Conservation (phyloP, 2,329 filamentous ascomycete species). For the Stagonosporopsis chrysanthemi region DNA sequence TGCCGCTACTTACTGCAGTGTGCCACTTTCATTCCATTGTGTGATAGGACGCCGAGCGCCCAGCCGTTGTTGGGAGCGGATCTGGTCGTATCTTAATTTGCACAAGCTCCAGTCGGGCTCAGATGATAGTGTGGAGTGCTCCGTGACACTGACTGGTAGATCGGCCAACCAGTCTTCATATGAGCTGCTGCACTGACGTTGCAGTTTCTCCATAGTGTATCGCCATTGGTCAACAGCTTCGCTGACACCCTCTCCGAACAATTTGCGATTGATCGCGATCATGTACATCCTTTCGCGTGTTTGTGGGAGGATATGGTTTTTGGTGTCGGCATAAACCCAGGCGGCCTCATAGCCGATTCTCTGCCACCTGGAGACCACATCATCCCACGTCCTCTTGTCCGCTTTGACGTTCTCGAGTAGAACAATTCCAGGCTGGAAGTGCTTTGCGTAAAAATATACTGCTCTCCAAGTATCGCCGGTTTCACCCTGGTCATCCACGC, state of each 20-base stretch:
- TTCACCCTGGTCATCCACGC: slow-evolving; percentile 64
- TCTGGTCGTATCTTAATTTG: slow-evolving; percentile 65
- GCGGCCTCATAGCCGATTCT: slow-evolving; percentile 64
- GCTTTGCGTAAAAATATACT: slow-evolving; percentile 64
- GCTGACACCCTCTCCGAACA: slow-evolving; percentile 23
- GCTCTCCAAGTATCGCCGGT: slow-evolving; percentile 71
- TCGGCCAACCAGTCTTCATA: slow-evolving; percentile 68
- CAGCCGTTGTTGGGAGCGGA: slow-evolving; percentile 60
- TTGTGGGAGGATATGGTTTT: slow-evolving; percentile 77
- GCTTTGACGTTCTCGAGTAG: slow-evolving; percentile 74
- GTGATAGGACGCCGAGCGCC: slow-evolving; percentile 66
- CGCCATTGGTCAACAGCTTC: slow-evolving; percentile 52
- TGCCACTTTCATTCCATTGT: slow-evolving; percentile 64
- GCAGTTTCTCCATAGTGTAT: slow-evolving; percentile 55
- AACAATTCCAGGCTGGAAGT: slow-evolving; percentile 67
- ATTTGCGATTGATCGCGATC: slow-evolving; percentile 51
- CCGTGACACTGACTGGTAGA: slow-evolving; percentile 60
- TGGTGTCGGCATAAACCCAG: slow-evolving; percentile 67
- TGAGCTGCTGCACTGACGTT: slow-evolving; percentile 67
- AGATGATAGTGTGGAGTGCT: slow-evolving; percentile 30
- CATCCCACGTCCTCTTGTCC: slow-evolving; percentile 63
- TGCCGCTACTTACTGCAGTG: slow-evolving; percentile 40
- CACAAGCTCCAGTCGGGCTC: slow-evolving; percentile 64
- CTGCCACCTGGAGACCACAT: slow-evolving; percentile 56
- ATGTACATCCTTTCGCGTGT: slow-evolving; percentile 60